These are phyloP conservation scores for Microcera coccophila DNA, from an alignment of 2,329 filamentous ascomycete species.

Conservation along the genomic window DNA sequence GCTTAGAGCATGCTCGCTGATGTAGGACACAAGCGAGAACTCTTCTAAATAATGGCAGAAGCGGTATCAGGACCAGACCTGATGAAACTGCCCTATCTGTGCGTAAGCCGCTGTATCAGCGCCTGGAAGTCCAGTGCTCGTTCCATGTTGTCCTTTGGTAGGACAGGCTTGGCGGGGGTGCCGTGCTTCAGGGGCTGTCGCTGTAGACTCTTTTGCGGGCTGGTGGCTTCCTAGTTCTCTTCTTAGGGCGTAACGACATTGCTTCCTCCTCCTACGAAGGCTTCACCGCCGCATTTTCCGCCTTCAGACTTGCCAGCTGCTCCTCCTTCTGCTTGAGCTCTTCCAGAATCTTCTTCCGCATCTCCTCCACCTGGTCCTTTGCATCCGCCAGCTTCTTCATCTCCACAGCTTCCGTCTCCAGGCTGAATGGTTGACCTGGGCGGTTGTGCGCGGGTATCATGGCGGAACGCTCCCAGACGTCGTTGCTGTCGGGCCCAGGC, in stretches of 20 bases:
- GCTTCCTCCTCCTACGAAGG: slow-evolving; percentile 24
- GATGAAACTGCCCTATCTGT: no score
- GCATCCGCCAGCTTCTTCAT: slow-evolving; percentile 60
- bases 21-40: no score
- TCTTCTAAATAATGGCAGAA: no score
- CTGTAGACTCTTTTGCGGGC: neutral
- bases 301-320: slow-evolving; percentile 57
- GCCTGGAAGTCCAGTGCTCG: no score
- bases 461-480: slow-evolving; percentile 64
- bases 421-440: slow-evolving; percentile 68
- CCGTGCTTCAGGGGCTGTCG: neutral
- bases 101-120: no score
- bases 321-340: slow-evolving; percentile 63
- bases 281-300: slow-evolving; percentile 46
- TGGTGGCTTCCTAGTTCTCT: slow-evolving; percentile 1
- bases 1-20: no score
- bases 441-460: slow-evolving; percentile 67
- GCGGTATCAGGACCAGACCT: no score
- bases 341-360: slow-evolving; percentile 55
- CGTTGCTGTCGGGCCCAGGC: slow-evolving; percentile 40
- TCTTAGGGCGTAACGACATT: slow-evolving; percentile 5
- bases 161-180: neutral
- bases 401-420: slow-evolving; percentile 63
- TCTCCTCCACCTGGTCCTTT: slow-evolving; percentile 58
- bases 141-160: neutral